Base-by-base conservation (phyloP, 495 filamentous ascomycete species). In the Aspergillus wentii region DNA sequence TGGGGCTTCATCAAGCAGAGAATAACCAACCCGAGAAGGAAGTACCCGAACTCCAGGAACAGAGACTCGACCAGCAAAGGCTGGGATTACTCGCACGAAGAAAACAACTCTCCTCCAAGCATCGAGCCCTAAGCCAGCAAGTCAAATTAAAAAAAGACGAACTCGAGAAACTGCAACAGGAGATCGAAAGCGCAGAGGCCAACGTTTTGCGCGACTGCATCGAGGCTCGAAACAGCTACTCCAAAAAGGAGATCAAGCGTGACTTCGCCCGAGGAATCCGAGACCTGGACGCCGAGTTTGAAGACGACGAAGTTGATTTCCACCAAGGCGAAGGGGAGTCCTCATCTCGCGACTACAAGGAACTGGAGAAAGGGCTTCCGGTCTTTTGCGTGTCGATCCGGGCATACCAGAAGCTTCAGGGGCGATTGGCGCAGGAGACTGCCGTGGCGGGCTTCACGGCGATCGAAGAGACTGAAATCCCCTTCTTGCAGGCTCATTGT, bases 311-410 rank as follows among this genome's bases (percentile, higher is more conserved):
- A 31, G 67, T 73, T 35, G 59, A 60, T 20, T 62, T 54, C 17
- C 68, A 62, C 21, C 72, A 69, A 38, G 62, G 74, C 35, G 69
- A 68, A 13, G 1, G 11, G 10, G 6, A 17, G 27, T 51, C 18
- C 57, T 76, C n/a, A 5, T 11, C 51, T 20, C 56, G 76, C n/a
- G 75, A 83, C 42, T 84, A 85, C 39, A 54, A 68, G 1, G 52
- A 75, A 30, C 49, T 82, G 4, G 76, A 75, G 0, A 51, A 44
- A 1, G 54, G 56, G 0, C 57, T 85, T 3, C 69, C 71, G 0
- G 78, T 84, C 3, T 85, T 83, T 46, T 83, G 79, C 40, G 75
- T 81, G 8, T 76, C 71, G 11, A 70, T 66, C 30, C 56, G 64
- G 22, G 77, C 68, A 0, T 83, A 79, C 43, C 78, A 82, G 48